Evolutionary conservation across 148 eudicot genomes (phyloP), one percentile per base, ranked within the genome.

Genomic region (Camellia lanceoleosa): DNA sequence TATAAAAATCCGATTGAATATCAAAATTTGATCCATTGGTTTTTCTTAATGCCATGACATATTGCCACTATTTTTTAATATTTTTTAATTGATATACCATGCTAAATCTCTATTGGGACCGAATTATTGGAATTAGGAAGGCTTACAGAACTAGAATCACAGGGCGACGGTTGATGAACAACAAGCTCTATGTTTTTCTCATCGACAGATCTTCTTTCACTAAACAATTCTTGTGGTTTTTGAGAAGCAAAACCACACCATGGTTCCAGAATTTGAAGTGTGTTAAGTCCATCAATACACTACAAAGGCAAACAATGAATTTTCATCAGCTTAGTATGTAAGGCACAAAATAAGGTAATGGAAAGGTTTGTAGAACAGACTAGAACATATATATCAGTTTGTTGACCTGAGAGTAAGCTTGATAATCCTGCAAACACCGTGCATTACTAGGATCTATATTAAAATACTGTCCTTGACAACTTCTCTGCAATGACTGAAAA

Each of bases 401-500:
- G 68, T 54, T 13, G 30, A 87, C 89, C 85, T 84, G 75, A 15
- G 61, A 38, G 74, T 60, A 87, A 47, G 78, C 73, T 42, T 73
- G 60, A 66, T 74, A 19, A 79, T 85, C 63, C 18, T 41, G 61
- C 41, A 66, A 42, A 76, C 89, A 87, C 67, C 59, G 61, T 3
- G 42, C 30, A 68, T 84, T 82, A 66, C 54, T 64, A 2, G 84
- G 78, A 82, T 85, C 81, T 18, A 70, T 20, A 13, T 44, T 23
- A 41, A 63, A 54, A 61, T 80, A 78, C 80, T 85, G 79, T 61
- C 83, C 85, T 15, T 71, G 42, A 67, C 89, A 87, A 78, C 52
- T 87, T 68, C 52, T 66, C 68, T 65, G 41, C 77, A 85, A 38
- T 14, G 84, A 82, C 89, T 87, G 78, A 14, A 79, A 42, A 20